phyloP scores from a whole-genome alignment of 1,284 basidiomycete species.

The Rhodotorula sp. region DNA sequence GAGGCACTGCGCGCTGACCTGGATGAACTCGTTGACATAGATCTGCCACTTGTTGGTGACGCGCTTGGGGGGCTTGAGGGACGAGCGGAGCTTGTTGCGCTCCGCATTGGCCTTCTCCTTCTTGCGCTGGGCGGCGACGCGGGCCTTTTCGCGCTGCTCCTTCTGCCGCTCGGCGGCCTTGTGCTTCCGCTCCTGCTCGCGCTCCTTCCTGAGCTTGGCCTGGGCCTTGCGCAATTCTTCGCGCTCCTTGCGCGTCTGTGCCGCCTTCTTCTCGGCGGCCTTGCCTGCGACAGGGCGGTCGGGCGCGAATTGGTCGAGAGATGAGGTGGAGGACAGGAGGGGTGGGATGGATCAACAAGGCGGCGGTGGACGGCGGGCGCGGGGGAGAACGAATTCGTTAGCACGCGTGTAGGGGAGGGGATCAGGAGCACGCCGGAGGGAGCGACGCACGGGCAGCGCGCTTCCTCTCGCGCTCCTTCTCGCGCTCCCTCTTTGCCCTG shows the following conservation, averaged over 20 bases:
- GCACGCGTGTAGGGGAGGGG: too few relatives aligned
- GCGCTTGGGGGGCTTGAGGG: slow-evolving; percentile 29
- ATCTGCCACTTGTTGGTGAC: slow-evolving; percentile 30
- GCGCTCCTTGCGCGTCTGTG: slow-evolving; percentile 11
- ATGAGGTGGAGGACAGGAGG: too few relatives aligned
- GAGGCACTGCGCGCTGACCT: slow-evolving; percentile 1
- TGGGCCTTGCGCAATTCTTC: slow-evolving; percentile 4
- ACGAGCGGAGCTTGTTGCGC: background rate
- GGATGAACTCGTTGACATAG: slow-evolving; percentile 26
- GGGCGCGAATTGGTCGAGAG: too few relatives aligned
- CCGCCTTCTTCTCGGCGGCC: slow-evolving; percentile 16
- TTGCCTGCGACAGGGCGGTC: too few relatives aligned
- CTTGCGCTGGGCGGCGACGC: background rate
- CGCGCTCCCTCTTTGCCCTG: slow-evolving; percentile 6
- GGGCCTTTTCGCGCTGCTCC: slow-evolving; percentile 6
- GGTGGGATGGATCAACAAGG: too few relatives aligned
- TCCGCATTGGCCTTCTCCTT: slow-evolving; percentile 1
- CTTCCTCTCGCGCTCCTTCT: slow-evolving; percentile 4
- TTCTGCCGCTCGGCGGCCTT: slow-evolving; percentile 16
- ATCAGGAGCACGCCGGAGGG: too few relatives aligned
- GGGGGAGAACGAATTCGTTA: too few relatives aligned
- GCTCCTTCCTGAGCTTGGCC: slow-evolving; percentile 11
- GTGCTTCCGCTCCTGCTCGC: background rate
- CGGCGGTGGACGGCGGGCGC: too few relatives aligned
- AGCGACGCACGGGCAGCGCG: slow-evolving; percentile 2